Evolutionary conservation across 768 basidiomycete species (phyloP).

Genomic region (Lactifluus echinatus): DNA sequence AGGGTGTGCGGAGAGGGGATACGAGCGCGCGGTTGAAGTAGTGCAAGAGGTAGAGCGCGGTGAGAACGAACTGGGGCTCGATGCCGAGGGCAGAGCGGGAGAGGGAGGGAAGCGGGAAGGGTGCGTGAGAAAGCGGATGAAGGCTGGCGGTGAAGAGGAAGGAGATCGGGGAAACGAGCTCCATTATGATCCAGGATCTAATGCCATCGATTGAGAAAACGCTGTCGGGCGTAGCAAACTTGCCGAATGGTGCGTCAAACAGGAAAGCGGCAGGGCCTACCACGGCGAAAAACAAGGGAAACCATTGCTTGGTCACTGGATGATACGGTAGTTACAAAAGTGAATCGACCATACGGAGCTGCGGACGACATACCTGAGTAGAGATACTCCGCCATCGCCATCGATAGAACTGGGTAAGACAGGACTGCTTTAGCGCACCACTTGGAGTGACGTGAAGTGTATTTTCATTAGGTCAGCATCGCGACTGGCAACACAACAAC

Average conservation of each 20-base stretch:
- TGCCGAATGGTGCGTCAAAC: slow-evolving; percentile 74
- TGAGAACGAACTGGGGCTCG: slow-evolving; percentile 34
- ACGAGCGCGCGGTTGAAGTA: slow-evolving; percentile 79
- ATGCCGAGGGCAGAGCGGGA: slow-evolving; percentile 29
- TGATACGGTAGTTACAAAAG: too few relatives aligned
- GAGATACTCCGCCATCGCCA: neutral
- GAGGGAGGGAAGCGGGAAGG: slow-evolving; percentile 28
- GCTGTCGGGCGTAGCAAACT: slow-evolving; percentile 49
- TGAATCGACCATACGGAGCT: neutral
- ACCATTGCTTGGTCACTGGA: slow-evolving; percentile 14
- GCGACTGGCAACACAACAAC: too few relatives aligned
- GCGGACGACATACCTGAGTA: slow-evolving; percentile 6
- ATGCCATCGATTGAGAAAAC: slow-evolving; percentile 46
- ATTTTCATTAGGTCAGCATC: too few relatives aligned
- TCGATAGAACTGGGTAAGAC: neutral
- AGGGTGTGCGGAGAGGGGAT: slow-evolving; percentile 72
- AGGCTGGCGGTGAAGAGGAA: slow-evolving; percentile 44
- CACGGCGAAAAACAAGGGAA: slow-evolving; percentile 3
- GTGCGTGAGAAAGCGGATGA: slow-evolving; percentile 36
- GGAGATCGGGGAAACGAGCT: slow-evolving; percentile 49
- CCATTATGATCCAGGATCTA: slow-evolving; percentile 72
- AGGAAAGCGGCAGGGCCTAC: slow-evolving; percentile 34
- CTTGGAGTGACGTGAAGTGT: too few relatives aligned
- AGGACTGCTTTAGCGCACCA: too few relatives aligned
- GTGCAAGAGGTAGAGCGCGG: slow-evolving; percentile 56